Evolutionary conservation across 768 basidiomycete genomes (phyloP), one percentile per base, ranked within the genome.

Genomic region (Boletus rubropictus): DNA sequence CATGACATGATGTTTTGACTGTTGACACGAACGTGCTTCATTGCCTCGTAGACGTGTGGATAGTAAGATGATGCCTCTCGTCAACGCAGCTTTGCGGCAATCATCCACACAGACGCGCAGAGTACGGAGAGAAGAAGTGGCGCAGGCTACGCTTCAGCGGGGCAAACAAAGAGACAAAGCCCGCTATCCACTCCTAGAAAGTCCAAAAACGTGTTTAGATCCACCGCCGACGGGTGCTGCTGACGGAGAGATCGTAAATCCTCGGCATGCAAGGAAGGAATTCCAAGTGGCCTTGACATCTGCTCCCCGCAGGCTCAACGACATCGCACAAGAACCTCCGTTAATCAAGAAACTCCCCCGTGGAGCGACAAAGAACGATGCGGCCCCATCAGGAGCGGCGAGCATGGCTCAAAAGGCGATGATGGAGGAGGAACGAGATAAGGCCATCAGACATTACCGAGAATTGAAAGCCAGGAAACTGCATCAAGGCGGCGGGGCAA

Each of bases 401-500:
- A 84, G 82, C 24, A 81, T 88, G 77, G 80, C 83, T 12, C 86
- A 89, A 68, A 82, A 79, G 60, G 72, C 73, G 6, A 80, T 86
- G 80, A 80, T 91, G 78, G 85, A 85, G 57, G 71, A 72, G 43
- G 87, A 89, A 63, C 73, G 88, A 52, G 81, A 85, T 55, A 81
- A 76, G 50, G 85, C 69, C 18, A 82, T 91, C 49, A 67, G 64
- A 58, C 72, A 75, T 44, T 89, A 89, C 63, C 69, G 88, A 49
- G 76, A 82, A 64, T 57, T 89, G 64, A 89, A 84, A 63, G 80
- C 76, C 18, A 69, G 60, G 54, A 73, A 69, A 58, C 46, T 58
- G 58, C 56, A 46, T 39, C 53, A 49, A 35, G 41, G 46, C 45
- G 44, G 42, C 39, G 49, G 54, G 37, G 34, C 29, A 36, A 51